These are phyloP conservation scores for Candida freyschussii DNA, from an alignment of 1,139 yeast genomes.

Conservation along the genomic window DNA sequence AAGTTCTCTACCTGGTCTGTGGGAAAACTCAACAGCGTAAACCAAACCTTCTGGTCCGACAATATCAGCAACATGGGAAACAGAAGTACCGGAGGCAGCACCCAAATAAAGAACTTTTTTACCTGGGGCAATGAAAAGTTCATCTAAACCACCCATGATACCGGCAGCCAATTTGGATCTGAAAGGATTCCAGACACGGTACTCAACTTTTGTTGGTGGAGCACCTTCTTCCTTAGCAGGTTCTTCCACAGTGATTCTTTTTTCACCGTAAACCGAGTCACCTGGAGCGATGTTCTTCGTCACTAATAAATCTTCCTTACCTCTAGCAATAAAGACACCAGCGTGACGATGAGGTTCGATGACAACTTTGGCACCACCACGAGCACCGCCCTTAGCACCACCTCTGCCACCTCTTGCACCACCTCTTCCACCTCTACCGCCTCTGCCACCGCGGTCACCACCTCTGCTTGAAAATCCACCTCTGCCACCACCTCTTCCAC, in stretches of 20 bases:
- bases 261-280: slow-evolving; percentile 96
- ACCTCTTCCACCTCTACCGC: slow-evolving; percentile 64
- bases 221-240: slow-evolving; percentile 81
- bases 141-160: slow-evolving; percentile 99
- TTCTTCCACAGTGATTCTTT: slow-evolving; percentile 90
- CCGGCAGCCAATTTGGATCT: slow-evolving; percentile 99
- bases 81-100: slow-evolving; percentile 99
- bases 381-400: slow-evolving; percentile 75
- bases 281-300: slow-evolving; percentile 98
- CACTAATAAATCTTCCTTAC: slow-evolving; percentile 96
- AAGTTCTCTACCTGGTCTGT: slow-evolving; percentile 99
- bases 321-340: slow-evolving; percentile 98
- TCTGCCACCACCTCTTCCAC: slow-evolving; percentile 47
- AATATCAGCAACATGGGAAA: slow-evolving; percentile 95
- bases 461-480: slow-evolving; percentile 59
- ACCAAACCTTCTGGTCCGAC: slow-evolving; percentile 99
- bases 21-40: slow-evolving; percentile 98
- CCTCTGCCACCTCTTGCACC: slow-evolving; percentile 83
- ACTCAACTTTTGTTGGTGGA: slow-evolving; percentile 92
- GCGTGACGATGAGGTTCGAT: slow-evolving; percentile 98
- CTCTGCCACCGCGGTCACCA: slow-evolving; percentile 34
- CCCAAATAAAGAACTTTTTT: slow-evolving; percentile 95
- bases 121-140: slow-evolving; percentile 95
- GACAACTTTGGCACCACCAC: slow-evolving; percentile 92
- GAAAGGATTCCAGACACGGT: slow-evolving; percentile 99